These are phyloP conservation scores for Phytophthora kernoviae DNA, from an alignment of 352 stramenopile genomes.

Conservation along the genomic window DNA sequence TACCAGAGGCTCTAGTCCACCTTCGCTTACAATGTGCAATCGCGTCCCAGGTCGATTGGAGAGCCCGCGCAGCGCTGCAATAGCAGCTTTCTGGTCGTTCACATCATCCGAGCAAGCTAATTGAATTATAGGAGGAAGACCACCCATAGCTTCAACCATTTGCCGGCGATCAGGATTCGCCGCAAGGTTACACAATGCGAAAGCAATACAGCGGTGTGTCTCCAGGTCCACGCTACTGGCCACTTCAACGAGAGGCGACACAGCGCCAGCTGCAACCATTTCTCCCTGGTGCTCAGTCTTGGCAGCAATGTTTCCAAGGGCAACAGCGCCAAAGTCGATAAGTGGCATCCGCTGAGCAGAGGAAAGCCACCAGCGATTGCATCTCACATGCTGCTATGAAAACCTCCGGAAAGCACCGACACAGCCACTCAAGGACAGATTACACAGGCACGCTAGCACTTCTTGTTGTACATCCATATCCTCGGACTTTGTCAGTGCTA, in stretches of 20 bases:
- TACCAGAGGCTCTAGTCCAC: slow-evolving; percentile 88
- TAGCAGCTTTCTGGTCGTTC: slow-evolving; percentile 90
- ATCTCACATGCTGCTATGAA: slow-evolving; percentile 93
- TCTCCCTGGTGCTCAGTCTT: slow-evolving; percentile 77
- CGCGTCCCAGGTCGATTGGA: slow-evolving; percentile 84
- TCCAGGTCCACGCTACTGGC: slow-evolving; percentile 92
- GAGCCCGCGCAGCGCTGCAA: slow-evolving; percentile 92
- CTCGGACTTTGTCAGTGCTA: slow-evolving; percentile 90
- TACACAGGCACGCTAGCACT: slow-evolving; percentile 96
- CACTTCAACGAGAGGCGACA: slow-evolving; percentile 94
- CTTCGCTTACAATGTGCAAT: slow-evolving; percentile 89
- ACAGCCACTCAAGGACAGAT: slow-evolving; percentile 95
- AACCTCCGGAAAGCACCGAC: slow-evolving; percentile 89
- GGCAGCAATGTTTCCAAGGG: slow-evolving; percentile 95
- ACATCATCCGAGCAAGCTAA: slow-evolving; percentile 91
- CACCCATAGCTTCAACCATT: slow-evolving; percentile 93
- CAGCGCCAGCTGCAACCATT: slow-evolving; percentile 82
- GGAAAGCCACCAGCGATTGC: slow-evolving; percentile 91
- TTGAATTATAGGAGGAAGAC: slow-evolving; percentile 94
- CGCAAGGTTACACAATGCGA: slow-evolving; percentile 95
- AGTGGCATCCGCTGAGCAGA: slow-evolving; percentile 95
- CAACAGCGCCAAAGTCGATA: slow-evolving; percentile 95
- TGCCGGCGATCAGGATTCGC: slow-evolving; percentile 84
- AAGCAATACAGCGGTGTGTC: slow-evolving; percentile 96
- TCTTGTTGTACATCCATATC: slow-evolving; percentile 96